Conservation (phyloP, 2,329 filamentous ascomycete species). For the Aspergillus sergii region DNA sequence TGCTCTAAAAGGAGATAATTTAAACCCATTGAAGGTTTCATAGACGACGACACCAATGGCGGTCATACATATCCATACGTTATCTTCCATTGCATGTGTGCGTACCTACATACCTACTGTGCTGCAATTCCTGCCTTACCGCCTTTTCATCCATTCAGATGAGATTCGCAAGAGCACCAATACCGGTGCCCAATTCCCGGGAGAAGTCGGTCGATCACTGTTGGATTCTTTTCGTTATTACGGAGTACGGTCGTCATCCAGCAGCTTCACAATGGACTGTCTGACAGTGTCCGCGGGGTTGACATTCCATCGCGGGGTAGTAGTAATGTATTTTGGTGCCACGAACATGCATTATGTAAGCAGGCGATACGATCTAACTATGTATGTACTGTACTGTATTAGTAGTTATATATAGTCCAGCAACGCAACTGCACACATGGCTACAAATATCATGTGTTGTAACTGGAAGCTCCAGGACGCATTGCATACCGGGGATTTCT, state of each 20-base stretch:
- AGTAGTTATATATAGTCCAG: background rate
- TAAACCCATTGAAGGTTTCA: background rate
- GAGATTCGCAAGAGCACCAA: background rate
- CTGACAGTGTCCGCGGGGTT: slow-evolving; percentile 2
- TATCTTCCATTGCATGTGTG: background rate
- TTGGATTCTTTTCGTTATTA: background rate
- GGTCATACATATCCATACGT: background rate
- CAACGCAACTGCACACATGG: no score
- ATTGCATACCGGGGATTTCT: background rate
- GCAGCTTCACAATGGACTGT: background rate
- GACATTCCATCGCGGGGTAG: background rate
- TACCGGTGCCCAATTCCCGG: background rate
- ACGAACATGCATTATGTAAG: background rate
- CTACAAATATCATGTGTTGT: background rate
- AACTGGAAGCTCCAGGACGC: background rate
- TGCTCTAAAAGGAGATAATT: background rate
- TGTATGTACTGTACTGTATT: background rate
- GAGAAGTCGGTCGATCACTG: background rate
- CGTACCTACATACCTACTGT: background rate
- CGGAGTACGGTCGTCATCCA: background rate
- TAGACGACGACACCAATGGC: background rate
- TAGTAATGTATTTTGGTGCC: background rate
- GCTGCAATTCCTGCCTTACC: background rate
- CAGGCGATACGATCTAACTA: background rate
- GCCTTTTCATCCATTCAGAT: background rate